Evolutionary conservation across 495 filamentous ascomycete species (phyloP).

Genomic region (Hamigera avellanea): DNA sequence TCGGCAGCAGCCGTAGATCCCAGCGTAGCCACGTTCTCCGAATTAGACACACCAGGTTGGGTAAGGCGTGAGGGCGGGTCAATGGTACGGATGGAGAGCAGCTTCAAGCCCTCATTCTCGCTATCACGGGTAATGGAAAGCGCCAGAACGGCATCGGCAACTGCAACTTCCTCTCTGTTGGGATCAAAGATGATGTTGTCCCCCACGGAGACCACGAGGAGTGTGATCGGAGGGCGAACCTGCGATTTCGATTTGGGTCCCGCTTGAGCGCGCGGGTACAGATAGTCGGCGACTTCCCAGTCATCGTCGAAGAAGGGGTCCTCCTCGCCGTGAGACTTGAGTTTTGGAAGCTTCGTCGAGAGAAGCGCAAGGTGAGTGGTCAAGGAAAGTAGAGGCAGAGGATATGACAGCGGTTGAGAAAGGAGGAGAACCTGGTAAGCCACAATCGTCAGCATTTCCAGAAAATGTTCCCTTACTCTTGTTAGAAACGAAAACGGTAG

Average conservation of each 20-base stretch:
- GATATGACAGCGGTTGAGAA: slow-evolving; percentile 82
- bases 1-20: slow-evolving; percentile 23
- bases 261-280: slow-evolving; percentile 51
- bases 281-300: slow-evolving; percentile 68
- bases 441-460: neutral
- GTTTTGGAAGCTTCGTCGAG: slow-evolving; percentile 67
- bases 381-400: slow-evolving; percentile 80
- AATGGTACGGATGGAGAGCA: slow-evolving; percentile 56
- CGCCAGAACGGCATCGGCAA: slow-evolving; percentile 79
- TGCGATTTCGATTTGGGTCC: slow-evolving; percentile 6
- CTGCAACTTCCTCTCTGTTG: slow-evolving; percentile 75
- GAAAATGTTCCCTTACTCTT: too few relatives aligned
- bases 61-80: slow-evolving; percentile 62
- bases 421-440: slow-evolving; percentile 70
- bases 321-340: slow-evolving; percentile 79
- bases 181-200: slow-evolving; percentile 92
- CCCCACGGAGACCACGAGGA: slow-evolving; percentile 79
- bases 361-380: slow-evolving; percentile 95
- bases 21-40: slow-evolving; percentile 52
- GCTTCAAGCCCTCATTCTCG: slow-evolving; percentile 23
- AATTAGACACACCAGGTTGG: slow-evolving; percentile 56
- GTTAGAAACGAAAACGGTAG: slow-evolving; percentile 1
- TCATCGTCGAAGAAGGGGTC: slow-evolving; percentile 98
- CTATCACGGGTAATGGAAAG: slow-evolving; percentile 48
- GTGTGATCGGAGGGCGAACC: slow-evolving; percentile 65